Base-by-base conservation (phyloP, 805 yeast species). In the Metschnikowia borealis region DNA sequence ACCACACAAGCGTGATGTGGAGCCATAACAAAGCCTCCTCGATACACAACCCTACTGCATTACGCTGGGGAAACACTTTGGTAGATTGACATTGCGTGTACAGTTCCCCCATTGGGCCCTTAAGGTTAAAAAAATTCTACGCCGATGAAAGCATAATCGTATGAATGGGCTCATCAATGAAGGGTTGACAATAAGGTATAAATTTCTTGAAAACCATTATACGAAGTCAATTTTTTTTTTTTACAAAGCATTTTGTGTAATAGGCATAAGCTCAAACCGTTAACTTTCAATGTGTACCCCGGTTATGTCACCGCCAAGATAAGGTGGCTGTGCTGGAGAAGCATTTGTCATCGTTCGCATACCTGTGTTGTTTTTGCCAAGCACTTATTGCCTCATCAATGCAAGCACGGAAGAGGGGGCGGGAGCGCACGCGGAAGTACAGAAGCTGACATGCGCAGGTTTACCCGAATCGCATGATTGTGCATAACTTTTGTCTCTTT, bases 401-500 rank as follows among this genome's bases (percentile, higher is more conserved):
- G 15, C 15, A 33, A 33, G n/a, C 3, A 29, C 20, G 29, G 34
- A 29, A 26, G 8, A 15, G 7, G 11, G 34, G 34, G 15, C 33
- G 33, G 17, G 11, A 26, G 6, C 15, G 23, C 11, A 39, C 8
- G 21, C n/a, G 34, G 14, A 33, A 20, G 45, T 21, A 42, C 17
- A 15, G 45, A 42, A 42, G 31, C 45, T 11, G 18, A 21, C 20
- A 20, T 15, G 37, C 38, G 38, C 38, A 15, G 29, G n/a, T 42
- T 42, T 42, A 34, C 18, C 3, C 45, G 29, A 20, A 10, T 11
- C 21, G 45, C 45, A 42, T 42, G 23, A 7, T n/a, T 7, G 10
- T 42, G 45, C 45, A 42, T 33, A 42, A 41, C 37, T 32, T 41
- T 32, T 41, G 17, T 7, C 17, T 20, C n/a, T 32, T n/a, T 42